Base-by-base conservation (phyloP, 2,329 filamentous ascomycete genomes). In the Drechslerella dactyloides region DNA sequence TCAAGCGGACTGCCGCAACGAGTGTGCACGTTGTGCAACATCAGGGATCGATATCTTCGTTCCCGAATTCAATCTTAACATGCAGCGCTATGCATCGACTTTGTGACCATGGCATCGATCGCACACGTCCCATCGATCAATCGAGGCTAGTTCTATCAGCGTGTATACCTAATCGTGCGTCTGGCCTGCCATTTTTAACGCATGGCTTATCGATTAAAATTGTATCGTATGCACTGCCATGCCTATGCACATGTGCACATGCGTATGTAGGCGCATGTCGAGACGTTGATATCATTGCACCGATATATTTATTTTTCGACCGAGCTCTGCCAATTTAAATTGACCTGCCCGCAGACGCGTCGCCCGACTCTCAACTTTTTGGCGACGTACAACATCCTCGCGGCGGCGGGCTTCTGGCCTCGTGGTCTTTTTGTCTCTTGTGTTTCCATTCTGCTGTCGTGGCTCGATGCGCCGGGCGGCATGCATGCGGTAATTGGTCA, bases 1-100 rank as follows among this genome's bases (percentile, higher is more conserved):
- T 70, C 66, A 57, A 15, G 21, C 37, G 59, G 66, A 35, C 66
- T 70, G 58, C 66, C 66, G 57, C 55, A 70, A 70, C 59, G 44
- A 70, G 65, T n/a, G n/a, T 42, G 17, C 44, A 10, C 17, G 19
- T 58, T 57, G 52, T 44, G 24, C 46, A 54, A 15, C 7, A 21
- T 17, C 11, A 19, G 7, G 7, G 44, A 48, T 42, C 37, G 37
- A 42, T 13, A 42, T 15, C 5, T 33, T 33, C 13, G 5, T 4
- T 15, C 5, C n/a, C n/a, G 37, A 42, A 15, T 42, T 42, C 5
- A 42, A 42, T 2, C 37, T 17, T 13, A 17, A 6, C 15, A 15
- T 13, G 15, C 11, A 13, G 13, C 37, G 13, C 37, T 42, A 13
- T 42, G 37, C n/a, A 42, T 15, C 37, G 37, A 42, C 37, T 5